Conservation (phyloP, 345 rosid genomes). For the Aquilaria malaccensis region DNA sequence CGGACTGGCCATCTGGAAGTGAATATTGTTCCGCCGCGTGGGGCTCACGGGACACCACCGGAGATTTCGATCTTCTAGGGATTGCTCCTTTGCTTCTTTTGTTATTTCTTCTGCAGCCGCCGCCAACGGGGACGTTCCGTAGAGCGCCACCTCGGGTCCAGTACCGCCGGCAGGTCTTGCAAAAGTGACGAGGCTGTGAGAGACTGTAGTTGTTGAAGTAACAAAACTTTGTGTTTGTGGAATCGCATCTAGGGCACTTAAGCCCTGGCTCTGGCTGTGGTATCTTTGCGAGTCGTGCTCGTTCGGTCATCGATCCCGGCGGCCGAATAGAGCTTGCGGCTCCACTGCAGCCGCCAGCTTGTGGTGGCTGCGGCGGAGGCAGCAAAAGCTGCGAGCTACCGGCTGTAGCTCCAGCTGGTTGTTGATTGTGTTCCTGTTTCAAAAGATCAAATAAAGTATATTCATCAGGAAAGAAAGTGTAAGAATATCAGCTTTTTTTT, state of each 20-base stretch:
- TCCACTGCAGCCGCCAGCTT: conserved; percentile 22
- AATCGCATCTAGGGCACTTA: conserved; percentile 64
- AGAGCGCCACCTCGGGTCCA: conserved; percentile 82
- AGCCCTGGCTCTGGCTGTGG: conserved; percentile 53
- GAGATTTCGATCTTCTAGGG: conserved; percentile 45
- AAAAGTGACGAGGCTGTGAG: conserved; percentile 74
- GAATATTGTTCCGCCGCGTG: conserved; percentile 20
- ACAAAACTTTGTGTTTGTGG: conserved; percentile 66
- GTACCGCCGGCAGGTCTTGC: conserved; percentile 70
- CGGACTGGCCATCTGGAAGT: conserved; percentile 20
- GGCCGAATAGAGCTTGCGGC: conserved; percentile 25
- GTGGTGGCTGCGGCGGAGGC: conserved; percentile 23
- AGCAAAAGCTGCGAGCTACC: conserved; percentile 22
- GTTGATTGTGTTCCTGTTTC: conserved; percentile 34
- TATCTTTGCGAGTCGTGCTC: conserved; percentile 49
- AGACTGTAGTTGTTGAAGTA: conserved; percentile 75
- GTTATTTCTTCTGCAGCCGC: conserved; percentile 59
- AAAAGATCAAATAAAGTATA: conserved; percentile 30
- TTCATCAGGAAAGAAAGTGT: conserved; percentile 31
- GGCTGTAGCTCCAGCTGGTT: conserved; percentile 19
- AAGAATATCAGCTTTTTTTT: conserved; percentile 29
- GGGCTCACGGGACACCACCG: conserved; percentile 10
- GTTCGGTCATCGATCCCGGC: conserved; percentile 41
- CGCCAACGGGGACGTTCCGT: conserved; percentile 70
- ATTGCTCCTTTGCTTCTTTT: conserved; percentile 39